Evolutionary conservation across 2,329 filamentous ascomycete species (phyloP).

Genomic region (Colletotrichum liriopes): DNA sequence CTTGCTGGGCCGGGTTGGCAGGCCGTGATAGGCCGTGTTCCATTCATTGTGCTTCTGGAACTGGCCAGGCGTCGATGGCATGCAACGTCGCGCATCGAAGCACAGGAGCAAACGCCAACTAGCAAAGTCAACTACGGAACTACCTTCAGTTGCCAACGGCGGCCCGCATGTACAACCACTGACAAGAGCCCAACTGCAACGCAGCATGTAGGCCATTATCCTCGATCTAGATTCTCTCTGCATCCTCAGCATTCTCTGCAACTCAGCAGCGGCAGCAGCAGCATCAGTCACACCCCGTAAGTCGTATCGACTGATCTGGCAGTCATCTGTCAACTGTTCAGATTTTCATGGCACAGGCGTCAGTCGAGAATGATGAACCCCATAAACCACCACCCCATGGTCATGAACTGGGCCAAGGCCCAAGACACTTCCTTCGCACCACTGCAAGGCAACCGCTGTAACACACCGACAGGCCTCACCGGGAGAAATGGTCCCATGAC

Average conservation of each 20-base stretch:
- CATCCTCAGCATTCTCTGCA: conserved; percentile 16
- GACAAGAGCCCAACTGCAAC: conserved; percentile 5
- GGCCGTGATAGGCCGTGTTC: conserved; percentile 26
- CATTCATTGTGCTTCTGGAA: conserved; percentile 31
- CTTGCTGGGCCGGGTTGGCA: neutral
- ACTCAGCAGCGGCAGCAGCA: conserved; percentile 8
- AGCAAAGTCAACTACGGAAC: neutral
- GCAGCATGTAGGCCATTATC: conserved; percentile 1
- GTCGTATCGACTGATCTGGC: conserved; percentile 18
- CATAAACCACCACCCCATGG: neutral
- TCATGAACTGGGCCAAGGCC: conserved; percentile 5
- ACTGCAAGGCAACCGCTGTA: conserved; percentile 16
- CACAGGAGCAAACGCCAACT: neutral
- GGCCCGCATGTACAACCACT: neutral
- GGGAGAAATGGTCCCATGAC: conserved; percentile 36
- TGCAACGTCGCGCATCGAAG: conserved; percentile 23
- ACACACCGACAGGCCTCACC: conserved; percentile 22
- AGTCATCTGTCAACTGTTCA: conserved; percentile 14
- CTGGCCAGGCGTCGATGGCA: conserved; percentile 29
- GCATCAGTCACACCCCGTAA: conserved; percentile 3
- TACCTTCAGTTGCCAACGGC: neutral
- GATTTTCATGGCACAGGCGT: conserved; percentile 9
- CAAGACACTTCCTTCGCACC: neutral
- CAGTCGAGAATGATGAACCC: conserved; percentile 36
- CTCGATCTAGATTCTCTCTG: neutral